These are phyloP conservation scores for Candida schatavii DNA, from an alignment of 805 yeast species.

Conservation along the genomic window DNA sequence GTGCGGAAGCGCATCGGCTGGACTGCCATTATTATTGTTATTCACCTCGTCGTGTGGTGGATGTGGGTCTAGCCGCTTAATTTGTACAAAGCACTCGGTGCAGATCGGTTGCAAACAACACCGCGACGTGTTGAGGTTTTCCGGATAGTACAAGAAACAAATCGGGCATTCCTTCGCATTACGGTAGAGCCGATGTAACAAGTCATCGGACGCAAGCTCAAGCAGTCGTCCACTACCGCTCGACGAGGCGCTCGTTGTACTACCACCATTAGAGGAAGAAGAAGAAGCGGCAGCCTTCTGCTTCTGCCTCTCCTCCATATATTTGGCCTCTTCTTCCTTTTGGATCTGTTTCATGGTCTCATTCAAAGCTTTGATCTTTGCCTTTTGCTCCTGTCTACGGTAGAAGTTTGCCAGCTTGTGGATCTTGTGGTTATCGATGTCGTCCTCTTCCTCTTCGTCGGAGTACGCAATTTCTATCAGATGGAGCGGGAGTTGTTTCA, in stretches of 20 bases:
- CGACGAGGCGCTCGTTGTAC: background rate
- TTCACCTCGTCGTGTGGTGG: constrained; percentile 73
- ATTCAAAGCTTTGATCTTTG: constrained; percentile 39
- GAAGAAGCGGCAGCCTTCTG: background rate
- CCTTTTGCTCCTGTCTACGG: constrained; percentile 50
- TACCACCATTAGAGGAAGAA: constrained; percentile 7
- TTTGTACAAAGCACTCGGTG: constrained; percentile 95
- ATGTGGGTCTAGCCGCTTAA: constrained; percentile 88
- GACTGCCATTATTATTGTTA: constrained; percentile 16
- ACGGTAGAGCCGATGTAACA: constrained; percentile 61
- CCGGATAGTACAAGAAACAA: constrained; percentile 85
- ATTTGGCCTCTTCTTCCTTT: constrained; percentile 35
- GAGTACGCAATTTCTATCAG: constrained; percentile 47
- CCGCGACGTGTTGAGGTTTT: constrained; percentile 69
- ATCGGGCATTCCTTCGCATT: constrained; percentile 86
- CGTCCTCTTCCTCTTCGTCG: constrained; percentile 55
- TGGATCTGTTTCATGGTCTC: constrained; percentile 26
- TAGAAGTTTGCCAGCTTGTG: constrained; percentile 46
- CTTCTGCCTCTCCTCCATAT: constrained; percentile 22
- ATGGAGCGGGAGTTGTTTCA: constrained; percentile 56
- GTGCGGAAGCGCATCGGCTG: constrained; percentile 43
- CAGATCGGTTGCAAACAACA: constrained; percentile 95
- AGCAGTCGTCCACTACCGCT: constrained; percentile 13
- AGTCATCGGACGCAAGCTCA: constrained; percentile 38
- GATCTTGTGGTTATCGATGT: constrained; percentile 57